Percentiles rank a stretch among this genome's conserved stretches.
These are phyloP conservation scores for Casuarina glauca DNA, from an alignment of 306 rosid species.

Conservation along the genomic window DNA sequence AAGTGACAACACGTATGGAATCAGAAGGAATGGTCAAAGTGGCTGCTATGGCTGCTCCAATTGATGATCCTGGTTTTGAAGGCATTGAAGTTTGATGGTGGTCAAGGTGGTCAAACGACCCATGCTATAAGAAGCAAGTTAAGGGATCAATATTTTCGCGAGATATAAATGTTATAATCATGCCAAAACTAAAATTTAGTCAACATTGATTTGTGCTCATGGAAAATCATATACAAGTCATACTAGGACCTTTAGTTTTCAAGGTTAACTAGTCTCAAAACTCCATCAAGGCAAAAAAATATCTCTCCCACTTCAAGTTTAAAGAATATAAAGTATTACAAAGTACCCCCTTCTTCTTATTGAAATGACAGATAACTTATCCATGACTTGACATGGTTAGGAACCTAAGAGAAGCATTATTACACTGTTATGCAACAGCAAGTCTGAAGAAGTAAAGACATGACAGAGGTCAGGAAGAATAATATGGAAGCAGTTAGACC, in stretches of 20 bases:
- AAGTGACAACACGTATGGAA: conserved; percentile 67
- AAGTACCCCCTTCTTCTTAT: background rate
- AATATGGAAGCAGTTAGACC: background rate
- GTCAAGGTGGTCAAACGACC: conserved; percentile 74
- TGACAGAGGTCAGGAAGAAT: background rate
- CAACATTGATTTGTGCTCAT: background rate
- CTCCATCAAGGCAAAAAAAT: background rate
- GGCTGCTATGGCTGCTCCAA: conserved; percentile 96
- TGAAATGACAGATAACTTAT: background rate
- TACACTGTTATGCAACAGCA: background rate
- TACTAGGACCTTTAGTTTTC: background rate
- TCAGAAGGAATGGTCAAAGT: conserved; percentile 66
- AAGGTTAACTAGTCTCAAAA: background rate
- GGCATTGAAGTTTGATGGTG: conserved; percentile 46
- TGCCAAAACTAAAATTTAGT: background rate
- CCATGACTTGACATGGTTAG: background rate
- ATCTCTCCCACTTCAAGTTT: background rate
- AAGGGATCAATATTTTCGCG: conserved; percentile 10
- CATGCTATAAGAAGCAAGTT: conserved; percentile 52
- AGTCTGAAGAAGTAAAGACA: background rate
- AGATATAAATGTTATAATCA: background rate
- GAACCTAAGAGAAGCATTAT: background rate
- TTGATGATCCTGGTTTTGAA: conserved; percentile 84
- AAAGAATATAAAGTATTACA: background rate
- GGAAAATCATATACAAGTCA: background rate